Conservation (phyloP, 164 flowering plant species). For the grape (Vitis vinifera) region DNA sequence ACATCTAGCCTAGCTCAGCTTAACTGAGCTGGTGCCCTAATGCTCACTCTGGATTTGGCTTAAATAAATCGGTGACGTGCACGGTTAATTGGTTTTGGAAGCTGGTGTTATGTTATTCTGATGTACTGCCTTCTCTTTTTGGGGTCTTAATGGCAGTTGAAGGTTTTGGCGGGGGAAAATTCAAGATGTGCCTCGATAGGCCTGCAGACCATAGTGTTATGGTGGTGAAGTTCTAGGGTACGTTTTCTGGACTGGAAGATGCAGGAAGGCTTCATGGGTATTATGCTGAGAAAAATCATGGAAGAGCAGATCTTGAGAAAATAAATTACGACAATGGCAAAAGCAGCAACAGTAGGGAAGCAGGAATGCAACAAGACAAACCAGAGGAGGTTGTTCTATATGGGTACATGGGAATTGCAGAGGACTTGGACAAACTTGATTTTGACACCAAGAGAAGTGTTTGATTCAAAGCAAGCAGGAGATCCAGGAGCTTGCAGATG, state of each 20-base stretch:
- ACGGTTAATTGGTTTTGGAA: no score
- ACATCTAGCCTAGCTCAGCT: no score
- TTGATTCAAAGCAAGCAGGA: constrained; percentile 32
- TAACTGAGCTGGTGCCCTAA: no score
- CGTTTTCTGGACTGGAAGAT: constrained; percentile 32
- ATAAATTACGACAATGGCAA: neutral
- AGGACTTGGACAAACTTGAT: constrained; percentile 35
- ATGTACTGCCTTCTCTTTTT: neutral
- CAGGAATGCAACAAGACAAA: constrained; percentile 12
- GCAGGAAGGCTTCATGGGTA: constrained; percentile 34
- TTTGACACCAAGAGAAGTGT: constrained; percentile 16
- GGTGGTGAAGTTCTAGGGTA: constrained; percentile 36
- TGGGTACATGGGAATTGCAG: constrained; percentile 37
- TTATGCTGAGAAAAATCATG: constrained; percentile 24
- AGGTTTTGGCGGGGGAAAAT: constrained; percentile 28
- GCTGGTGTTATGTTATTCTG: neutral
- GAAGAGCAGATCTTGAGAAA: constrained; percentile 26
- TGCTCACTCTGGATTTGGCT: no score
- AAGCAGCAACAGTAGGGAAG: neutral
- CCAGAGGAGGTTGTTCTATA: constrained; percentile 26
- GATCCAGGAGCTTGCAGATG: constrained; percentile 28
- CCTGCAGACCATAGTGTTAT: constrained; percentile 34
- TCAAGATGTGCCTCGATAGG: constrained; percentile 29
- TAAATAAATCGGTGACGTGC: no score
- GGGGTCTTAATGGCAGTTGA: constrained; percentile 20